Base-by-base conservation (phyloP, 2,329 filamentous ascomycete species). In the Colletotrichum musicola region DNA sequence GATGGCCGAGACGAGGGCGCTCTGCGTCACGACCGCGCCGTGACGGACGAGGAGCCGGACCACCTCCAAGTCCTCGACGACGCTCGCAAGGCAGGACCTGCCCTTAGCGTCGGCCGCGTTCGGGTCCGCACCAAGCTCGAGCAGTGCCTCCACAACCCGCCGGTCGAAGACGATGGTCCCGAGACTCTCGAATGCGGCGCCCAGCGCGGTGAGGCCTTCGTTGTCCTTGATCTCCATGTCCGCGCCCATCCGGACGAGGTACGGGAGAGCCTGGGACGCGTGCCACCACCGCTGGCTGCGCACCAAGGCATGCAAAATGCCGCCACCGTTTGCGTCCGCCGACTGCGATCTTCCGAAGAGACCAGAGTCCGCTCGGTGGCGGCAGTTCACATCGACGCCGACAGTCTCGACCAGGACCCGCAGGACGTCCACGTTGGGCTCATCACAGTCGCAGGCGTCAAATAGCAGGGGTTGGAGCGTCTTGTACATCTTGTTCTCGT, bases 351-450 rank as follows among this genome's bases (percentile, higher is more conserved):
- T 42, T 16, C 5, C 5, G 40, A 13, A 5, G 12, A 6, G n/a
- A n/a, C n/a, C n/a, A n/a, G n/a, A n/a, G n/a, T n/a, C 4, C 13
- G 40, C 22, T 42, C 40, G 40, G 16, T n/a, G 40, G 38, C 13
- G 38, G 22, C 40, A 73, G 44, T 80, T 74, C 13, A 81, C 54
- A 64, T 80, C 73, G 14, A 77, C 75, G 1, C 69, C 64, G 13
- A 76, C 75, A 20, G 74, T 75, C 25, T 79, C 76, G 1, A 81
- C 76, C 10, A 82, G 68, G 4, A 80, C 51, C n/a, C 75, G 74
- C 1, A 81, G 71, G 6, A 80, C 74, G 4, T 76, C 72, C 69
- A 81, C 76, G 62, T 81, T 81, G 7, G 79, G 79, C 13, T 77
- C 62, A 3, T 74, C 62, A 27, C 76, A 71, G n/a, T 57, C 30